Evolutionary conservation across 2,329 filamentous ascomycete genomes (phyloP).

Genomic region (Curvularia hawaiiensis): DNA sequence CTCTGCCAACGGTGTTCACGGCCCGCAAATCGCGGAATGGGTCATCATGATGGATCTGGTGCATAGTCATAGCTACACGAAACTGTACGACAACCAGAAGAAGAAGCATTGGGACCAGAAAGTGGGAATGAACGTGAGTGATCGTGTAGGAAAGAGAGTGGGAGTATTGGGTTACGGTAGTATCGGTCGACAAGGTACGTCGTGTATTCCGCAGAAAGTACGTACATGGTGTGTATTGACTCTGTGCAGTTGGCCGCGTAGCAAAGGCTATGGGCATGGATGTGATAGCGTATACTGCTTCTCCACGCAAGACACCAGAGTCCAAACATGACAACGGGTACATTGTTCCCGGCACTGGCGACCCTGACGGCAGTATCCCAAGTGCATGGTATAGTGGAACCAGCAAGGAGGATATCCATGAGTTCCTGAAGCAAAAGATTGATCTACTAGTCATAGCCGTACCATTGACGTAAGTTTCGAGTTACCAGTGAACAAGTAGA

Average conservation of each 20-base stretch:
- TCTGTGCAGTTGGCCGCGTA: constrained; percentile 57
- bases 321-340: constrained; percentile 69
- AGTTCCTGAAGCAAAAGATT: constrained; percentile 61
- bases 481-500: background rate
- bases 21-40: constrained; percentile 71
- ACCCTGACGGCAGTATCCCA: constrained; percentile 61
- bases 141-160: constrained; percentile 63
- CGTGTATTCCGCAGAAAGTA: background rate
- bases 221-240: background rate
- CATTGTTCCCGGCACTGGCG: constrained; percentile 70
- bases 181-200: constrained; percentile 64
- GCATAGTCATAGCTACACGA: constrained; percentile 60
- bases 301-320: constrained; percentile 68
- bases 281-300: constrained; percentile 76
- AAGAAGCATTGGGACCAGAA: constrained; percentile 57
- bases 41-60: constrained; percentile 65
- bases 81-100: constrained; percentile 63
- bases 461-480: constrained; percentile 57
- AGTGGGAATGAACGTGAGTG: constrained; percentile 49
- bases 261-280: constrained; percentile 71
- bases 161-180: constrained; percentile 67
- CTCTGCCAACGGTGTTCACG: constrained; percentile 62
- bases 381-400: constrained; percentile 63
- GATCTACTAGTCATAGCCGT: constrained; percentile 63
- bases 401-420: constrained; percentile 56